These are phyloP conservation scores for Penicillium cinerascens DNA, from an alignment of 495 filamentous ascomycete species.

Conservation along the genomic window DNA sequence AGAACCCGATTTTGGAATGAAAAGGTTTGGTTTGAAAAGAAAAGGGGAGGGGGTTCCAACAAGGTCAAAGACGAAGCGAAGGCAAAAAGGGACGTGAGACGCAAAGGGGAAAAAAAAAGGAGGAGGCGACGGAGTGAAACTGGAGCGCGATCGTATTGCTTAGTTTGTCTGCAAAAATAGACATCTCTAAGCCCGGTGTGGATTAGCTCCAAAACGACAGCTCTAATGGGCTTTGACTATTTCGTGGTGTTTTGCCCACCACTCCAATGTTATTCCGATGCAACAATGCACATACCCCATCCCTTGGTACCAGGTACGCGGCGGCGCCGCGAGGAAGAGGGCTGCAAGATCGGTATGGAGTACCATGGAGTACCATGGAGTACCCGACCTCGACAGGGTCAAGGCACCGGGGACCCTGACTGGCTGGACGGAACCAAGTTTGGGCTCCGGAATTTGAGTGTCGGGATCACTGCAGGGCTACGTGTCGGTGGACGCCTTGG, in stretches of 20 bases:
- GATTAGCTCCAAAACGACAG: conserved; percentile 5
- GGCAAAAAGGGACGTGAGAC: background rate
- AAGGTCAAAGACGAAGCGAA: background rate
- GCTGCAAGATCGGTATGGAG: conserved; percentile 13
- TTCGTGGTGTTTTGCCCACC: background rate
- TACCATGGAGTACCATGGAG: too few species aligned
- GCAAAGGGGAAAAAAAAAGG: conserved; percentile 11
- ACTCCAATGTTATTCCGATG: conserved; percentile 1
- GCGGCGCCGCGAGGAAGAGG: background rate
- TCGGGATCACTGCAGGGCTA: background rate
- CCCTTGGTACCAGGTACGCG: conserved; percentile 6
- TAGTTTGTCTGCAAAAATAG: conserved; percentile 23
- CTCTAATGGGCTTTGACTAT: background rate
- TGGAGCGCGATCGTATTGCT: conserved; percentile 11
- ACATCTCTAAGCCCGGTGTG: conserved; percentile 16
- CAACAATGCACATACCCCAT: conserved; percentile 21
- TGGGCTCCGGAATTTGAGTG: background rate
- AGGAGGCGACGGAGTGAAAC: conserved; percentile 9
- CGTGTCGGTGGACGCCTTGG: background rate
- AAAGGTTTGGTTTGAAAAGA: background rate
- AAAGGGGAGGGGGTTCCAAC: conserved; percentile 2
- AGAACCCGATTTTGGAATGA: conserved; percentile 5
- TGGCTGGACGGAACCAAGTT: background rate
- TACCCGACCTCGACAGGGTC: too few species aligned
- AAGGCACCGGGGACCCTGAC: conserved; percentile 1